phyloP scores from a whole-genome alignment of 192 early-diverging fungal genomes.

The Coemansia sp. region DNA sequence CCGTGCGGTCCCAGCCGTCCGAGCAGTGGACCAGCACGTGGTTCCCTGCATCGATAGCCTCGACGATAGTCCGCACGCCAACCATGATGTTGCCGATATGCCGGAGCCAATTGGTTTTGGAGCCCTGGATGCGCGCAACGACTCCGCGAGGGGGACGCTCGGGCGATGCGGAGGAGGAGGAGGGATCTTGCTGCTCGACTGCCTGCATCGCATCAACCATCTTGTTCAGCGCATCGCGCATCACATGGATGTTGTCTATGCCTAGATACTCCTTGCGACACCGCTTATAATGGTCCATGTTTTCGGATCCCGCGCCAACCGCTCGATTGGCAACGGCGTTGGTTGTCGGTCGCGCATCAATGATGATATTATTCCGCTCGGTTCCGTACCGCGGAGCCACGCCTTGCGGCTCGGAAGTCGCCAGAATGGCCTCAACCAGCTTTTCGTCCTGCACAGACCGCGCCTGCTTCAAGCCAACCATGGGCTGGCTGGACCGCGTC shows the following conservation, averaged over 20 bases:
- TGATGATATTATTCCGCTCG: slow-evolving; percentile 79
- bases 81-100: slow-evolving; percentile 85
- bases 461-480: slow-evolving; percentile 94
- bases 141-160: slow-evolving; percentile 30
- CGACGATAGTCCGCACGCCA: slow-evolving; percentile 77
- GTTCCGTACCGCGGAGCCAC: slow-evolving; percentile 53
- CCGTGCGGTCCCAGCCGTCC: slow-evolving; percentile 98
- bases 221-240: slow-evolving; percentile 85
- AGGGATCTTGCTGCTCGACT: background rate
- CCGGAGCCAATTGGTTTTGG: slow-evolving; percentile 83
- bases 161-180: background rate
- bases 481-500: slow-evolving; percentile 92
- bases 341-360: slow-evolving; percentile 93
- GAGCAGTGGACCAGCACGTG: slow-evolving; percentile 98
- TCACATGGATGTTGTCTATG: slow-evolving; percentile 98
- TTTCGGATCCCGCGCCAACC: slow-evolving; percentile 93
- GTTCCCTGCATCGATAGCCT: slow-evolving; percentile 68
- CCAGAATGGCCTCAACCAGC: slow-evolving; percentile 89
- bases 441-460: slow-evolving; percentile 98
- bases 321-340: slow-evolving; percentile 94
- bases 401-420: slow-evolving; percentile 55
- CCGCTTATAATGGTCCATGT: slow-evolving; percentile 88
- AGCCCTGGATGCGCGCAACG: slow-evolving; percentile 59
- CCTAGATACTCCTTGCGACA: slow-evolving; percentile 87
- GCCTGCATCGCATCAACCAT: slow-evolving; percentile 65